These are phyloP conservation scores for Smallanthus sonchifolius DNA, from an alignment of 129 eudicot genomes.

Conservation along the genomic window DNA sequence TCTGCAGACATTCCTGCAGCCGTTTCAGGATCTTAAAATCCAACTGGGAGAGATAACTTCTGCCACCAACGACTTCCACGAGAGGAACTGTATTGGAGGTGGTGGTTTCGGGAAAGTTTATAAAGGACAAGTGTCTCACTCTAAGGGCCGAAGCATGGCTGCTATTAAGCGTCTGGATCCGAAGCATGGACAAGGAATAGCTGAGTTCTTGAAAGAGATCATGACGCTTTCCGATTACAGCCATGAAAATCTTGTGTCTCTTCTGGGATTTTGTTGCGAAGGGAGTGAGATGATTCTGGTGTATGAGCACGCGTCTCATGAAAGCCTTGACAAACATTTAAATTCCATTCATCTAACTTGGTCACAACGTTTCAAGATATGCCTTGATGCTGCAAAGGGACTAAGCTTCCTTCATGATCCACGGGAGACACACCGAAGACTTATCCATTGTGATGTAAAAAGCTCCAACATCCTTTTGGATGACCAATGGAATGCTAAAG, in stretches of 20 bases:
- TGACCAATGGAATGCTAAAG: conserved; percentile 26
- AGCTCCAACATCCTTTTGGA: conserved; percentile 31
- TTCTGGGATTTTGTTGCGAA: conserved; percentile 11
- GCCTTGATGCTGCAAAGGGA: conserved; percentile 27
- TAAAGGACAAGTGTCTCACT: background rate
- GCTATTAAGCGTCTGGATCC: conserved; percentile 13
- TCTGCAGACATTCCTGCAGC: background rate
- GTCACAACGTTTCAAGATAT: conserved; percentile 24
- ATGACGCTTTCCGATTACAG: background rate
- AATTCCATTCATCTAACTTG: background rate
- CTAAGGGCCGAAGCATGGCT: background rate
- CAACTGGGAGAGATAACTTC: conserved; percentile 1
- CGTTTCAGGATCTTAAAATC: background rate
- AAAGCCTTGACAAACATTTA: conserved; percentile 4
- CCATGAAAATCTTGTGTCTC: conserved; percentile 9
- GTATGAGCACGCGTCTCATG: background rate
- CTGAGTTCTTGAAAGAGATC: conserved; percentile 16
- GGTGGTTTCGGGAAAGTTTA: conserved; percentile 24
- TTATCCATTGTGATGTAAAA: conserved; percentile 34
- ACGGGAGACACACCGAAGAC: conserved; percentile 22
- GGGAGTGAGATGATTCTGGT: background rate
- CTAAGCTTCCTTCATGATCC: conserved; percentile 31
- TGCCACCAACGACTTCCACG: conserved; percentile 1
- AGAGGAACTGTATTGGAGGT: background rate
- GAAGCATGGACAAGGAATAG: background rate